Base-by-base conservation (phyloP, 371 early-diverging fungal genomes). In the Blastocladiella emersonii region DNA sequence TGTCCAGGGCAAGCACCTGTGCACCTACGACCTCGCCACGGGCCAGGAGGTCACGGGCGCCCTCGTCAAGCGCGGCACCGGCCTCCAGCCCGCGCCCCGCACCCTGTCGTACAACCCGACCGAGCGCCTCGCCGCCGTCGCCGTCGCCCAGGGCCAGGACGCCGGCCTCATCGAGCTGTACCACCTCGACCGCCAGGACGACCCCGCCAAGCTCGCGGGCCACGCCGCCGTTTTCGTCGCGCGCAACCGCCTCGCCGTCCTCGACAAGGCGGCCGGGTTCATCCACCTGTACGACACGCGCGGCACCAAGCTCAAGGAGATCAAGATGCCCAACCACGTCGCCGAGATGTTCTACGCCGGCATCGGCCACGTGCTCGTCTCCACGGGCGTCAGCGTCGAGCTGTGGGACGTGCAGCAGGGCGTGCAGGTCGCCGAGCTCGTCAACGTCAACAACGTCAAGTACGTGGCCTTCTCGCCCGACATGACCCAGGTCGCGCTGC, bases 81-180 rank as follows among this genome's bases (percentile, higher is more conserved):
- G 67, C 10, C 5, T 63, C 27, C 23, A 61, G n/a, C 36, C 25
- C 35, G 19, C 85, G 32, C 83, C 87, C 12, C 72, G 84, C 59
- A 78, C 88, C 0, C 74, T 95, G 45, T 90, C 92, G n/a, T 95
- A 88, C 71, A 98, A 95, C 68, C 91, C 93, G 25, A 91, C 93
- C 2, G 98, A 95, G 68, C 81, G 88, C 61, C 85, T 92, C 17
- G 86, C 93, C 12, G 70, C 95, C 61, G 69, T 94, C 36, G 85
- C 89, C 7, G 21, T 10, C 15, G 53, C 15, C 30, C 3, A 5
- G 3, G 19, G 23, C 10, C 19, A 3, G 25, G 95, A 96, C 39
- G 92, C 90, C 37, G 95, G 94, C 27, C 80, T 82, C 13, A 91
- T 90, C 65, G 94, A 95, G 71, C 70, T 95, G 19, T 88, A 89